A percentile compares a stretch with the other conserved stretches of the same genome.
Conservation (phyloP, 257 asterid genomes). For the Nicotiana benthamiana region DNA sequence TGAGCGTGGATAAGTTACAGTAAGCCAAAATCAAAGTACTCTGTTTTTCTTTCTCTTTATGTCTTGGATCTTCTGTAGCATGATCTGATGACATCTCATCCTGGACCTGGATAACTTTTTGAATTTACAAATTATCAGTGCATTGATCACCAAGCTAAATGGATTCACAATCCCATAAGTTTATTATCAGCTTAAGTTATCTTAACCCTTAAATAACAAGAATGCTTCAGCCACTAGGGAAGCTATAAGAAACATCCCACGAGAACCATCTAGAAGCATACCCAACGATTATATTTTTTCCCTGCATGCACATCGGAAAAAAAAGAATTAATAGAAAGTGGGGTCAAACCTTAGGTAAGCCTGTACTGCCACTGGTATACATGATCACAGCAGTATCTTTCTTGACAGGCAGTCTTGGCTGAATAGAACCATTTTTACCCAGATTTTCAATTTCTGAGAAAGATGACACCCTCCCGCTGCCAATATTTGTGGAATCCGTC, state of each 20-base stretch:
- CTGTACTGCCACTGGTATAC: constrained; percentile 98
- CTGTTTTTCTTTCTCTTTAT: neutral
- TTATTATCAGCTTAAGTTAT: neutral
- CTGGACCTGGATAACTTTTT: neutral
- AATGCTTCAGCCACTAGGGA: neutral
- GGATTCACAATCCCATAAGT: neutral
- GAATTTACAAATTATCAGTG: neutral
- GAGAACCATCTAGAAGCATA: too few species aligned
- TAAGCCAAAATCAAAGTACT: neutral
- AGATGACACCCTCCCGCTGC: constrained; percentile 53
- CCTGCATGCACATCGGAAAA: neutral
- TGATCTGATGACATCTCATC: neutral
- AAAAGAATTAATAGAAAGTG: neutral
- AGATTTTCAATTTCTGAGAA: constrained; percentile 67
- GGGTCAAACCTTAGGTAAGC: constrained; percentile 70
- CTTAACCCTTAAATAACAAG: neutral
- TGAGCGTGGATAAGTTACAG: neutral
- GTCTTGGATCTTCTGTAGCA: neutral
- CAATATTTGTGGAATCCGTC: constrained; percentile 26
- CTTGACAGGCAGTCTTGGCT: constrained; percentile 56
- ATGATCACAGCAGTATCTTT: constrained; percentile 81
- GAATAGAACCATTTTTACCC: constrained; percentile 52
- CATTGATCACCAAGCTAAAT: neutral
- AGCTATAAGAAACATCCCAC: neutral
- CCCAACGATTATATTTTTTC: neutral